Percentiles rank a stretch among this genome's conserved stretches.
Evolutionary conservation across 768 basidiomycete species (phyloP).

Genomic region (Amanita exitialis): DNA sequence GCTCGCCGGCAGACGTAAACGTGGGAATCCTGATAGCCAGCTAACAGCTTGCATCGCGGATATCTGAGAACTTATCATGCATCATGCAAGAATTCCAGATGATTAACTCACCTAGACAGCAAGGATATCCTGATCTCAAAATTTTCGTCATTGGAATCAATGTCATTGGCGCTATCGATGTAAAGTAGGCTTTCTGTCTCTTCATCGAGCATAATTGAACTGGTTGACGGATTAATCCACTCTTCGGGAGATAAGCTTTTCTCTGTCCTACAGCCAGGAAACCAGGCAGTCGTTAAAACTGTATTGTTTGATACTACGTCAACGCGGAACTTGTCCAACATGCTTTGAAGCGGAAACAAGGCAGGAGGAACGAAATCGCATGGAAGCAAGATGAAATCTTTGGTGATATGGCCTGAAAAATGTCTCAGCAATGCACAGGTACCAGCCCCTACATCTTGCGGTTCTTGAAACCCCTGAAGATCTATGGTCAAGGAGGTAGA

Average conservation of each 20-base stretch:
- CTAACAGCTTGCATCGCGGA: constrained; percentile 60
- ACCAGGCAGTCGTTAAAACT: constrained; percentile 63
- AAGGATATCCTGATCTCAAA: constrained; percentile 69
- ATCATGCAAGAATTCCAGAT: constrained; percentile 1
- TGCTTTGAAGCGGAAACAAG: constrained; percentile 50
- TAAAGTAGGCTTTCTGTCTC: constrained; percentile 56
- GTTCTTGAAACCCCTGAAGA: constrained; percentile 73
- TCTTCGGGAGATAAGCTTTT: constrained; percentile 53
- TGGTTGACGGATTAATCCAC: constrained; percentile 42
- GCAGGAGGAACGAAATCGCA: constrained; percentile 86
- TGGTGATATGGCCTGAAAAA: constrained; percentile 64
- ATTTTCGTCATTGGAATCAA: constrained; percentile 61
- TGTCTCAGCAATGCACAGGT: constrained; percentile 71
- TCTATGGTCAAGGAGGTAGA: constrained; percentile 64
- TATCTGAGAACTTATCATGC: constrained; percentile 33
- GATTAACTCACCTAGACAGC: constrained; percentile 41
- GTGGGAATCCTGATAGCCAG: constrained; percentile 73
- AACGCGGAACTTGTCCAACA: constrained; percentile 78
- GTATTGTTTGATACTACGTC: constrained; percentile 55
- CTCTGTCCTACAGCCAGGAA: constrained; percentile 36
- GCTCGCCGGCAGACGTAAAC: constrained; percentile 80
- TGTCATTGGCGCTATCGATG: constrained; percentile 60
- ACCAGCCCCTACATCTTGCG: constrained; percentile 52
- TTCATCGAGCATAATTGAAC: constrained; percentile 63
- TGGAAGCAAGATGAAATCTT: constrained; percentile 83